A percentile compares a stretch with the other conserved stretches of the same genome.
Evolutionary conservation across 768 basidiomycete genomes (phyloP).

Genomic region (Amanita phalloides): DNA sequence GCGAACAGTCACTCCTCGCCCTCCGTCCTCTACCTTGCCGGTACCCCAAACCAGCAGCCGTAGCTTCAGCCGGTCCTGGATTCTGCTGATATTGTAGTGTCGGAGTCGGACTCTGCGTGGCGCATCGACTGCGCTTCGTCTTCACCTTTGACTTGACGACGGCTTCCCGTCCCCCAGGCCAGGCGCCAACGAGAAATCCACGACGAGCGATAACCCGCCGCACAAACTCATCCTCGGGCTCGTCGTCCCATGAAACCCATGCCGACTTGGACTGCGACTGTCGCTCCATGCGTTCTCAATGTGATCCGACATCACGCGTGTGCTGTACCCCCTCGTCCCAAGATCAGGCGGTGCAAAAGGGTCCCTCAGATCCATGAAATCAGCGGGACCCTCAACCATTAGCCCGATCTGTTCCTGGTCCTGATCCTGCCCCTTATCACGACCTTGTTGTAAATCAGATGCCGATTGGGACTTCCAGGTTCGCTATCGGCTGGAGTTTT

Average conservation of each 20-base stretch:
- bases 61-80: no score
- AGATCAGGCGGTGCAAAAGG: slow-evolving; percentile 19
- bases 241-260: neutral
- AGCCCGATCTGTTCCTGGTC: neutral
- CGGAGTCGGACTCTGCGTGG: no score
- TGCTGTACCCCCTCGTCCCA: neutral
- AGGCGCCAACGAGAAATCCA: neutral
- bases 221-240: neutral
- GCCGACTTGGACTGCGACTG: neutral
- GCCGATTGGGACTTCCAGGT: neutral
- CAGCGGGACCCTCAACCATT: neutral
- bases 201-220: neutral
- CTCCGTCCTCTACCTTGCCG: no score
- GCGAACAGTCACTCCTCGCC: no score
- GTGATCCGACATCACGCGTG: no score
- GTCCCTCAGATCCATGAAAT: slow-evolving; percentile 23
- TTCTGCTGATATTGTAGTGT: no score
- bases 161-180: neutral
- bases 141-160: neutral
- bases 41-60: no score
- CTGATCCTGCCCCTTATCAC: neutral
- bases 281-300: no score
- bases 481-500: no score
- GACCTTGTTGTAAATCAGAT: neutral
- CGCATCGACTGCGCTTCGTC: slow-evolving; percentile 2